These are phyloP conservation scores for Myriosclerotinia curreyana DNA, from an alignment of 2,329 filamentous ascomycete species.

Conservation along the genomic window DNA sequence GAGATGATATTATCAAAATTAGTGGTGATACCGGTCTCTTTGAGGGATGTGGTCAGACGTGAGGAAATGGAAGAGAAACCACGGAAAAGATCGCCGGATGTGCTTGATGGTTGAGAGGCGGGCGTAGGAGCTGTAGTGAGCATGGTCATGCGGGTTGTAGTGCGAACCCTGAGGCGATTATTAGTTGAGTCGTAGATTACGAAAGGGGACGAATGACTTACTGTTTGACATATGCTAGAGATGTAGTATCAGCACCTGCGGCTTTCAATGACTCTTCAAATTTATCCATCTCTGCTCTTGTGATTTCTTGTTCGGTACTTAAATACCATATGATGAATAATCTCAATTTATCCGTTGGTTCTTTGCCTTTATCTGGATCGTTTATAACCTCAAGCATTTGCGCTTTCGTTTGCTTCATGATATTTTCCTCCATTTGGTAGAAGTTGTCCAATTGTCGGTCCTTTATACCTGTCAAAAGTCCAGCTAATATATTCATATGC, in stretches of 20 bases:
- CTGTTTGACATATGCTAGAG: constrained; percentile 84
- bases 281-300: constrained; percentile 74
- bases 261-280: constrained; percentile 81
- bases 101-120: constrained; percentile 54
- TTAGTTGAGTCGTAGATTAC: constrained; percentile 12
- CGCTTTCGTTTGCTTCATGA: constrained; percentile 84
- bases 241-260: constrained; percentile 71
- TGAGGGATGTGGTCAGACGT: constrained; percentile 88
- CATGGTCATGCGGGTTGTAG: constrained; percentile 97
- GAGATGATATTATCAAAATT: constrained; percentile 95
- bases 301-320: constrained; percentile 86
- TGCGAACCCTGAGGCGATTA: constrained; percentile 62
- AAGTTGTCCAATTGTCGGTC: constrained; percentile 93
- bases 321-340: constrained; percentile 97
- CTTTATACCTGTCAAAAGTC: constrained; percentile 75
- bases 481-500: constrained; percentile 97
- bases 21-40: constrained; percentile 77
- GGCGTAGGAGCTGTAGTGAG: constrained; percentile 74
- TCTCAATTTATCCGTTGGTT: constrained; percentile 84
- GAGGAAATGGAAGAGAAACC: constrained; percentile 91
- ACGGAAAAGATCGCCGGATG: constrained; percentile 74
- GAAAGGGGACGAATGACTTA: constrained; percentile 44
- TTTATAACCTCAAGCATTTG: constrained; percentile 87
- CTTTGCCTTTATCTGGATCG: constrained; percentile 74
- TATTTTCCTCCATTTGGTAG: constrained; percentile 90